Base-by-base conservation (phyloP, 2,329 filamentous ascomycete genomes). In the Phialocephala subalpina region DNA sequence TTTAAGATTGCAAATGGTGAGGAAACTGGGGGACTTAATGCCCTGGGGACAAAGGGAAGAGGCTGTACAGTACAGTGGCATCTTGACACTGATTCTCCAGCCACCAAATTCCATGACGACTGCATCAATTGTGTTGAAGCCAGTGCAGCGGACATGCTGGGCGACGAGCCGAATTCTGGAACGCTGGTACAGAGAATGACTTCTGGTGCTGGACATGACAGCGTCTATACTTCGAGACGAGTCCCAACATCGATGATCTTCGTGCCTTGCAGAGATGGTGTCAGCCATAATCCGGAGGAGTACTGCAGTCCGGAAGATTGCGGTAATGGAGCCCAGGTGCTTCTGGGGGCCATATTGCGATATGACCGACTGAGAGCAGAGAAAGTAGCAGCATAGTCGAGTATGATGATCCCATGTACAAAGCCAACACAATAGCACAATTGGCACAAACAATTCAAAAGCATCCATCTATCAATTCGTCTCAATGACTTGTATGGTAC, bases 171-270 rank as follows among this genome's bases (percentile, higher is more conserved):
- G 22, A 65, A 85, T 52, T 77, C 81, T 29, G 77, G 81, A 69
- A 80, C 82, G 57, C 74, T 83, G 56, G 79, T 82, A 56, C 80
- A 81, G 62, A 78, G 77, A 25, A 89, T 91, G 80, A 87, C 83
- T 66, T 86, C 82, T 69, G 88, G 88, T 27, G 88, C 88, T n/a
- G 88, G 88, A 0, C 88, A 90, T 76, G 88, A 90, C 70, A 88
- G 84, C 70, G 87, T 90, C 6, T 87, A 88, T 67, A 84, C 87
- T 6, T 87, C 83, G 53, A 82, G 84, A 69, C 79, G 81, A 42
- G 86, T 85, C 53, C 88, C 88, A 18, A 89, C 87, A 1, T 84
- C 85, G 52, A 90, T 91, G 72, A 87, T 90, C 33, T 91, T 91
- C 70, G 85, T 90, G 20, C 87, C 87, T 4, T 90, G 86, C 68